These are phyloP conservation scores for Pleurotus ostreatus DNA, from an alignment of 768 basidiomycete genomes.

Conservation along the genomic window DNA sequence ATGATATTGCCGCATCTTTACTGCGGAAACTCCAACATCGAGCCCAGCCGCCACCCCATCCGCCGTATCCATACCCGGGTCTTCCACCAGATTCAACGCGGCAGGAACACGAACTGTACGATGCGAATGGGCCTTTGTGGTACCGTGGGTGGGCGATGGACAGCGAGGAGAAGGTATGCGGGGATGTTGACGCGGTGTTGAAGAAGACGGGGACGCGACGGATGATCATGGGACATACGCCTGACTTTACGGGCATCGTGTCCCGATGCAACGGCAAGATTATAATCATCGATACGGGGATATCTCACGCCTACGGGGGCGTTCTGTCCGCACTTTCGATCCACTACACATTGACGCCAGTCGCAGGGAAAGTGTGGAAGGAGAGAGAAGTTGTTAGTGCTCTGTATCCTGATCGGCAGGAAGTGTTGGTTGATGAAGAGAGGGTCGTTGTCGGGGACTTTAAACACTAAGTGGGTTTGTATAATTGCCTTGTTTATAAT, in stretches of 20 bases:
- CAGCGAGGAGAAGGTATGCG: constrained; percentile 65
- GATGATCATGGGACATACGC: constrained; percentile 97
- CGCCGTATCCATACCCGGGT: constrained; percentile 71
- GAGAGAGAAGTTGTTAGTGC: constrained; percentile 68
- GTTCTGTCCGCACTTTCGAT: constrained; percentile 85
- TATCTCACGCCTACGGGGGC: constrained; percentile 95
- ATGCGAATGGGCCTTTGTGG: constrained; percentile 83
- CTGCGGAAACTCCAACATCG: constrained; percentile 67
- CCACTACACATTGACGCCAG: constrained; percentile 74
- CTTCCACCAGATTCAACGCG: constrained; percentile 61
- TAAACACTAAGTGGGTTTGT: background rate
- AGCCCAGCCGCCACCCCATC: constrained; percentile 71
- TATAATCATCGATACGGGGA: constrained; percentile 98
- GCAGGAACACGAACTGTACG: constrained; percentile 72
- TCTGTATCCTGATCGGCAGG: constrained; percentile 51
- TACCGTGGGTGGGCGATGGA: constrained; percentile 90
- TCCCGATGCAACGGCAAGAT: constrained; percentile 88
- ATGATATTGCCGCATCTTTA: constrained; percentile 66
- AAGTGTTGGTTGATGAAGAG: constrained; percentile 46
- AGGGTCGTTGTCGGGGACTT: constrained; percentile 39
- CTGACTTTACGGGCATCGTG: constrained; percentile 81
- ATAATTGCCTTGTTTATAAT: no score
- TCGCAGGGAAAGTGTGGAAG: constrained; percentile 39
- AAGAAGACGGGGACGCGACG: constrained; percentile 75
- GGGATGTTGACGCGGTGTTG: constrained; percentile 65